Evolutionary conservation across 306 rosid genomes (phyloP).

Genomic region (Fragaria ananassa): DNA sequence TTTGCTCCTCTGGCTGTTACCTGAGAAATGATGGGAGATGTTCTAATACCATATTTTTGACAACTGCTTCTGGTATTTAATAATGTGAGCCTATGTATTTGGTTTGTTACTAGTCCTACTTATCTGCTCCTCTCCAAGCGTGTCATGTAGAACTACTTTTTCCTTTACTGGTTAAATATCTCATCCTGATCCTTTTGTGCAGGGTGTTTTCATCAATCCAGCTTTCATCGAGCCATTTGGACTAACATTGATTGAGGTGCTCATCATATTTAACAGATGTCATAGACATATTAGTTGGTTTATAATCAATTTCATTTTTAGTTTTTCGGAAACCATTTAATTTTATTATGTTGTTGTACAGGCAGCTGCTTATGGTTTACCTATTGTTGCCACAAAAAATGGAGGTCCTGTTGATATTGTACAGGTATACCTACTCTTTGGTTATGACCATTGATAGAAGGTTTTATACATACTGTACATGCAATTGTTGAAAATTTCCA

Average conservation of each 20-base stretch:
- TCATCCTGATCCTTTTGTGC: constrained; percentile 44
- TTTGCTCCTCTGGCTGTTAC: not conserved
- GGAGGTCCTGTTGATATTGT: constrained; percentile 96
- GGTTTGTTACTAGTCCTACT: not conserved
- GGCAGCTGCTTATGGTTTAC: constrained; percentile 98
- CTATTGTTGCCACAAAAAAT: constrained; percentile 91
- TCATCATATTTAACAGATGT: constrained; percentile 22
- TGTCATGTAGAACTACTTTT: not conserved
- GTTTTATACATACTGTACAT: not conserved
- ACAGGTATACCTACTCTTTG: constrained; percentile 58
- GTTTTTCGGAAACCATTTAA: constrained; percentile 23
- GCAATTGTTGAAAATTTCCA: constrained; percentile 10
- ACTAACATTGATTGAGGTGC: constrained; percentile 93
- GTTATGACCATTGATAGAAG: constrained; percentile 23
- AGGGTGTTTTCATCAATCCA: constrained; percentile 99
- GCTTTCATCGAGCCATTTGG: constrained; percentile 99
- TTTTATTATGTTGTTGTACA: constrained; percentile 40
- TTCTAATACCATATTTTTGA: not conserved
- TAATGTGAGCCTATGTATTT: not conserved
- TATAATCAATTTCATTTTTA: not conserved
- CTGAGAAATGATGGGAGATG: not conserved
- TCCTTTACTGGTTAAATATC: constrained; percentile 24
- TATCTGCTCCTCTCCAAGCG: not conserved
- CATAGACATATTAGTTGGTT: not conserved
- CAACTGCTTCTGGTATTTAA: not conserved